phyloP scores from a whole-genome alignment of 179 eudicot genomes.

The Heliamphora pulchella region DNA sequence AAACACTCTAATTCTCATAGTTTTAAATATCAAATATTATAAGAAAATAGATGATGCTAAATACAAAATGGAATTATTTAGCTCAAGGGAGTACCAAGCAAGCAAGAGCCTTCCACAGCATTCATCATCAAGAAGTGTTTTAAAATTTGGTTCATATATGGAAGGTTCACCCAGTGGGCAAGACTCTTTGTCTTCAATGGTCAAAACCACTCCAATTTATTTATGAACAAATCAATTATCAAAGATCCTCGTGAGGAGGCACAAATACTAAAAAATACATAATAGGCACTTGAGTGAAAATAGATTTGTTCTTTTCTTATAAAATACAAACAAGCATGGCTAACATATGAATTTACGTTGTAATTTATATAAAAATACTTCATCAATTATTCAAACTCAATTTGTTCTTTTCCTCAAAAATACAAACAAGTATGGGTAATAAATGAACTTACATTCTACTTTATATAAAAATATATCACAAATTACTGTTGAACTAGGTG shows the following conservation, averaged over 20 bases:
- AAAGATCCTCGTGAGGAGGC: not conserved
- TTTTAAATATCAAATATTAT: constrained; percentile 7
- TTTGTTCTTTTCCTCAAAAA: no score
- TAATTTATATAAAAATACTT: not conserved
- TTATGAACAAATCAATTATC: not conserved
- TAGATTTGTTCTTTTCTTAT: not conserved
- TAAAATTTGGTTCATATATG: not conserved
- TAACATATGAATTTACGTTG: not conserved
- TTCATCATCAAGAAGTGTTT: not conserved
- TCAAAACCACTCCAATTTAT: not conserved
- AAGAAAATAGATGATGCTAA: not conserved
- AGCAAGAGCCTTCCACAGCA: not conserved
- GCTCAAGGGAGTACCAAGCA: not conserved
- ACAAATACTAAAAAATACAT: not conserved
- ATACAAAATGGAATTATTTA: not conserved
- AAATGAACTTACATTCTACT: no score
- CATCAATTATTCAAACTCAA: not conserved
- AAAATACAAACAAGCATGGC: not conserved
- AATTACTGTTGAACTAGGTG: no score
- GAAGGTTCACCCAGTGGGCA: not conserved
- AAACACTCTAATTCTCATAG: not conserved
- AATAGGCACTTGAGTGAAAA: not conserved
- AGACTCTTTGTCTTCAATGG: not conserved
- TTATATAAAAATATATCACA: no score
- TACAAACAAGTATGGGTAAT: no score